Evolutionary conservation across 768 basidiomycete species (phyloP).

Genomic region (Boletellus ananiceps): DNA sequence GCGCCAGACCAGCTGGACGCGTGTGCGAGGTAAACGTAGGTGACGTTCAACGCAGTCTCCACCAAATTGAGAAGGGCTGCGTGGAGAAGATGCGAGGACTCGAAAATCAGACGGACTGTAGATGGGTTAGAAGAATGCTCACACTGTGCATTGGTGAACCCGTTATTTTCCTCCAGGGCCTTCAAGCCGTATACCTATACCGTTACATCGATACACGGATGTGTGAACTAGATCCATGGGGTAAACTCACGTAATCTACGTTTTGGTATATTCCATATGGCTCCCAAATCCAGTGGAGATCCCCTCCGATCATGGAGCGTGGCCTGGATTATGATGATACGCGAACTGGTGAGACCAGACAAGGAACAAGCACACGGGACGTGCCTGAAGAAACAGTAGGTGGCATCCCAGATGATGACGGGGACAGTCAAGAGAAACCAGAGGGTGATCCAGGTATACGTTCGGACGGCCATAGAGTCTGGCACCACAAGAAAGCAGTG

Average conservation of each 20-base stretch:
- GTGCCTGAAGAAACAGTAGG: conserved; percentile 78
- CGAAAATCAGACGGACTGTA: neutral
- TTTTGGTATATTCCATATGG: conserved; percentile 78
- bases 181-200: conserved; percentile 67
- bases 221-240: conserved; percentile 18
- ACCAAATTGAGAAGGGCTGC: conserved; percentile 74
- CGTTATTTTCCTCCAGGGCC: conserved; percentile 59
- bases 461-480: conserved; percentile 44
- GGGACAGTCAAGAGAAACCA: conserved; percentile 57
- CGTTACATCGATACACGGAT: conserved; percentile 26
- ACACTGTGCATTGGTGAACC: conserved; percentile 88
- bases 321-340: conserved; percentile 45
- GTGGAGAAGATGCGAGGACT: neutral
- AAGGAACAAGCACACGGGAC: neutral
- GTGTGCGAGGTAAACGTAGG: conserved; percentile 74
- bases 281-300: conserved; percentile 89
- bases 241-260: conserved; percentile 41
- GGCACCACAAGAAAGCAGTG: neutral
- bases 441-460: conserved; percentile 53
- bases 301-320: conserved; percentile 81
- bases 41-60: conserved; percentile 70
- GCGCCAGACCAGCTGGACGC: conserved; percentile 57
- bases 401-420: conserved; percentile 73
- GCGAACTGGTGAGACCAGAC: neutral
- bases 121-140: conserved; percentile 18